Conservation (phyloP, 1,284 basidiomycete genomes). For the Boletus sp. region DNA sequence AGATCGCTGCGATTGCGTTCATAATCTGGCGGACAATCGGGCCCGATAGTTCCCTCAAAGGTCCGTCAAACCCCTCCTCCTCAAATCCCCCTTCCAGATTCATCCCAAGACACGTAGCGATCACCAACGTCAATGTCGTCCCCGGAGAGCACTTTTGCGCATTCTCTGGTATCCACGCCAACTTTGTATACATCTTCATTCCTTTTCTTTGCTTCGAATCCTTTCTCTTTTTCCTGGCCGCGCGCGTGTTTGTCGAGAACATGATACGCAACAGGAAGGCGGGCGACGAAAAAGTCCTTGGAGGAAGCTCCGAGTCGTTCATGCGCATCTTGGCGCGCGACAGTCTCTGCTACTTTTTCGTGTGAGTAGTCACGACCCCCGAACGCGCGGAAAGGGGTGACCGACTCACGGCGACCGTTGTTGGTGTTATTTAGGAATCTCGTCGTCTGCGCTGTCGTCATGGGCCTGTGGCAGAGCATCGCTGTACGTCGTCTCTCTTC, state of each 20-base stretch:
- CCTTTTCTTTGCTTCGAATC: conserved; percentile 30
- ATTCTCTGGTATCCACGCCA: conserved; percentile 21
- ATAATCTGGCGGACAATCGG: conserved; percentile 29
- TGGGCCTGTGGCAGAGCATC: conserved; percentile 27
- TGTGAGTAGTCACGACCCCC: conserved; percentile 24
- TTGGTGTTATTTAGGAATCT: conserved; percentile 30
- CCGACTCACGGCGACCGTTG: neutral
- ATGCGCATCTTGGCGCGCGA: conserved; percentile 27
- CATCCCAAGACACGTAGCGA: conserved; percentile 6
- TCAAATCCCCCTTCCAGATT: neutral
- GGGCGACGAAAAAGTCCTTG: conserved; percentile 2
- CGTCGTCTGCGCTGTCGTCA: conserved; percentile 22
- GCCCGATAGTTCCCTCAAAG: conserved; percentile 20
- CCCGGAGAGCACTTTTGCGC: conserved; percentile 15
- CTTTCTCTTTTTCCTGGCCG: conserved; percentile 25
- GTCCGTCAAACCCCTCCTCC: conserved; percentile 10
- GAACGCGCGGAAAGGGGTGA: too few species aligned
- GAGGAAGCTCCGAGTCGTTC: conserved; percentile 19
- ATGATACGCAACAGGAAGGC: conserved; percentile 1
- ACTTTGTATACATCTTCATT: conserved; percentile 30
- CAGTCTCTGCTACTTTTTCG: conserved; percentile 32
- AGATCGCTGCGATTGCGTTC: conserved; percentile 26
- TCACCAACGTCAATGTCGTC: neutral
- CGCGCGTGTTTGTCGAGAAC: conserved; percentile 16
- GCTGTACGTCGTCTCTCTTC: conserved; percentile 20